A percentile compares a stretch with the other conserved stretches of the same genome.
phyloP scores from a whole-genome alignment of 2,329 filamentous ascomycete species.

The Paraphoma chrysanthemicola region DNA sequence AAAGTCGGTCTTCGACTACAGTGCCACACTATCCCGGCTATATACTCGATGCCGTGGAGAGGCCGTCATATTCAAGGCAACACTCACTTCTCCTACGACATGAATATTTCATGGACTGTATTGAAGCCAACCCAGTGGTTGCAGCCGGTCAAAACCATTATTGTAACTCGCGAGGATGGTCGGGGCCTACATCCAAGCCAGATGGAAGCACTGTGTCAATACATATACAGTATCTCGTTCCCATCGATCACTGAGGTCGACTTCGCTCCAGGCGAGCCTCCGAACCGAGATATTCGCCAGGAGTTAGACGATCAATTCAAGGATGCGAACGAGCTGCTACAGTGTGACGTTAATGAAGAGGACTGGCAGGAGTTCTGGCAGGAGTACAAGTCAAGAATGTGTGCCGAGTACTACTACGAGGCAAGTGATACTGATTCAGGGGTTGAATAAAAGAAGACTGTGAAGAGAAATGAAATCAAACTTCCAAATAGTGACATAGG shows the following conservation, averaged over 20 bases:
- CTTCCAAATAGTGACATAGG: too few relatives aligned
- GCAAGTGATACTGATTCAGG: too few relatives aligned
- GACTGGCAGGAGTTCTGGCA: not conserved
- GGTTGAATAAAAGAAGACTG: too few relatives aligned
- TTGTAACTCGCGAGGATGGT: not conserved
- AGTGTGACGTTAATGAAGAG: not conserved
- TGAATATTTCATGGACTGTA: not conserved
- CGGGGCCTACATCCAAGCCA: not conserved
- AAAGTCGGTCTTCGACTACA: not conserved
- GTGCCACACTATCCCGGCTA: not conserved
- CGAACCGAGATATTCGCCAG: not conserved
- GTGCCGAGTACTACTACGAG: too few relatives aligned
- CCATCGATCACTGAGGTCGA: not conserved
- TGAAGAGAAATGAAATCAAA: too few relatives aligned
- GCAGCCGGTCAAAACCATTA: not conserved
- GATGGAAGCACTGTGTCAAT: not conserved
- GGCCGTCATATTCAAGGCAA: not conserved
- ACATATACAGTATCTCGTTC: not conserved
- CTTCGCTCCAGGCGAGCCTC: not conserved
- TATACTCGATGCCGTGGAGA: not conserved
- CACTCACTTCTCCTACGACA: not conserved
- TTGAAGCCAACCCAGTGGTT: not conserved
- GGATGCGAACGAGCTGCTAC: not conserved
- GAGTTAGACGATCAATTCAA: not conserved
- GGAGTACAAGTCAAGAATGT: not conserved